These are phyloP conservation scores for Ophiosphaerella korrae DNA, from an alignment of 2,329 filamentous ascomycete genomes.

Conservation along the genomic window DNA sequence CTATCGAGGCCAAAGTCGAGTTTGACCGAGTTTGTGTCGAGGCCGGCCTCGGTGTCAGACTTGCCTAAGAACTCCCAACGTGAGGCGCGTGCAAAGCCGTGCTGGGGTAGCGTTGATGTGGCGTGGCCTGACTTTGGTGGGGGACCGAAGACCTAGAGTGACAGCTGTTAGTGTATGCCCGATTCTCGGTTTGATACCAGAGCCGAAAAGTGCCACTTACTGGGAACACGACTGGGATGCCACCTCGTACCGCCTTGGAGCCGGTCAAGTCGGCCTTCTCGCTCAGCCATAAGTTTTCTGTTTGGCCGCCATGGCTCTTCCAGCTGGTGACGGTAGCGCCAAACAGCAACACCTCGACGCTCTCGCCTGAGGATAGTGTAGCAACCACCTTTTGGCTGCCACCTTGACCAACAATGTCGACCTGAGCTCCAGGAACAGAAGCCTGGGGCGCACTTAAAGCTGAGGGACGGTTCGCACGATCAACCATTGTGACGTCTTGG, in stretches of 20 bases:
- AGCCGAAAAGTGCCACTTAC: conserved; percentile 57
- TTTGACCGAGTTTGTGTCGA: conserved; percentile 69
- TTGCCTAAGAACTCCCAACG: conserved; percentile 95
- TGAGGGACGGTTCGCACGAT: conserved; percentile 83
- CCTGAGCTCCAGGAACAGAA: conserved; percentile 68
- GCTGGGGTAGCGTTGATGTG: conserved; percentile 83
- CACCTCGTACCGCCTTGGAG: conserved; percentile 85
- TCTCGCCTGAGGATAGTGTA: conserved; percentile 82
- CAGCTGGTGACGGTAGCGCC: conserved; percentile 93
- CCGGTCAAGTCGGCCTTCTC: conserved; percentile 82
- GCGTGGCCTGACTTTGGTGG: conserved; percentile 75
- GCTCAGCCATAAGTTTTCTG: conserved; percentile 85
- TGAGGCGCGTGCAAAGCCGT: conserved; percentile 90
- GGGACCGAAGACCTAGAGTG: conserved; percentile 74
- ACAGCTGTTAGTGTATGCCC: conserved; percentile 11
- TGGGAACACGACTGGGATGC: conserved; percentile 91
- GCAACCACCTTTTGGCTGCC: conserved; percentile 77
- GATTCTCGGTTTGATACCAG: neutral
- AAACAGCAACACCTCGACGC: conserved; percentile 82
- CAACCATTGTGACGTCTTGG: conserved; percentile 64
- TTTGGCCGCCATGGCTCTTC: conserved; percentile 75
- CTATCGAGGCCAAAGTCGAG: conserved; percentile 92
- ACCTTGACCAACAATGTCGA: conserved; percentile 75
- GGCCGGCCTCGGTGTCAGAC: conserved; percentile 68
- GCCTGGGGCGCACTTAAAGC: conserved; percentile 66